Base-by-base conservation (phyloP, 2,329 filamentous ascomycete species). In the Colletotrichum scovillei region DNA sequence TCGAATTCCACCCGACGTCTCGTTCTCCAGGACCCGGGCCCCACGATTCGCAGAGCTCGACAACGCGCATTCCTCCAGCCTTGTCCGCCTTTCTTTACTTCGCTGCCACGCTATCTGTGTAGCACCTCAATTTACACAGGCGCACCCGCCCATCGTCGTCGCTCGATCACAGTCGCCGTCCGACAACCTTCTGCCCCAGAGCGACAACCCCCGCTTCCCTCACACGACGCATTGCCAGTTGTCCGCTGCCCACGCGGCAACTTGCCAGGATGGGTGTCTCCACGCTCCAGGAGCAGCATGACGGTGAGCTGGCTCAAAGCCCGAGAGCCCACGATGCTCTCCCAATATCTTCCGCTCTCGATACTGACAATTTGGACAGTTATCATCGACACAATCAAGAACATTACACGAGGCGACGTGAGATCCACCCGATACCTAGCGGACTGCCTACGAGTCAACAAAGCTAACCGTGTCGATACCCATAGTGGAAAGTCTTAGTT, bases 401-500 rank as follows among this genome's bases (percentile, higher is more conserved):
- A 91, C 80, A 94, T 95, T 76, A 96, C 93, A 72, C 91, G 90
- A 82, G 92, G 93, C 85, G 94, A 98, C 83, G 94, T 97, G 88
- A 83, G 90, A 80, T 64, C 26, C 66, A 42, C 53, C 67, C 35
- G 35, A 38, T 24, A 22, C 9, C 30, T 63, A 28, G 30, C 30
- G 38, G 56, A 22, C 19, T 57, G 32, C 60, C 22, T 38, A 9
- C 46, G 19, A 12, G 19, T 9, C n/a, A 26, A 11, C 38, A 5
- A 65, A 73, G 58, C 72, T 74, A 72, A 72, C 57, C 38, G 30
- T 24, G 26, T 16, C 26, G 22, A 67, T 11, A 30, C 32, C 32
- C 64, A 67, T 76, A 98, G 95, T 99, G 97, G 97, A 99, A 98
- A 90, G 94, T 98, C 77, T 87, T 99, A 77, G 92, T 99, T 66